Base-by-base conservation (phyloP, 768 basidiomycete species). In the Lentinula aciculospora region DNA sequence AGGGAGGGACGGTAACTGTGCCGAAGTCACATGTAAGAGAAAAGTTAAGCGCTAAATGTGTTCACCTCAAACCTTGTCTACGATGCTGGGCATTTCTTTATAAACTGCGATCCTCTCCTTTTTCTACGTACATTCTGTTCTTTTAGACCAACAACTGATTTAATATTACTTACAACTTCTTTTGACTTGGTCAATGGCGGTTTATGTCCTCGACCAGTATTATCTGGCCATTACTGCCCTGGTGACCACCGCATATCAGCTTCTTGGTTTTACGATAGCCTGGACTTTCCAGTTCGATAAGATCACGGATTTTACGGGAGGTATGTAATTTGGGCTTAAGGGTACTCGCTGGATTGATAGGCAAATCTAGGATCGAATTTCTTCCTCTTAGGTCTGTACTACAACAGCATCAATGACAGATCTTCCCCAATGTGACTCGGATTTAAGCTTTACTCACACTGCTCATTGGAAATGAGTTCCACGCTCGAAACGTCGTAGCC, bases 271-370 rank as follows among this genome's bases (percentile, higher is more conserved):
- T 62, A 74, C 77, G 3, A 81, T 88, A 56, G 85, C 86, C 6
- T 88, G 83, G 81, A 81, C 81, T 0, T 72, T 85, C 37, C 80
- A 86, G 72, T 85, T 87, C 63, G 86, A 89, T 69, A 88, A 89
- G 67, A 83, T 88, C 45, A 88, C 86, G 12, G 86, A 87, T 68
- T 82, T 86, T 58, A 85, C 82, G 2, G 82, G 83, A 61, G 78
- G 80, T 77, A 34, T 21, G 71, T 61, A 56, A 51, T 53, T 61
- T 57, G 49, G 47, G 57, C 25, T 62, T 4, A 12, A 23, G 27
- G 6, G 21, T 42, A 3, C 40, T 42, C 40, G 54, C 3, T 44
- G 15, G 12, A 29, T 12, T 56, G 34, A 42, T 19, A 9, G 19
- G 3, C 32, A 15, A 36, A 19, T n/a, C 44, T 70, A 70, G 86